Base-by-base conservation (phyloP, 805 yeast genomes). In the Wickerhamiella australiensis region DNA sequence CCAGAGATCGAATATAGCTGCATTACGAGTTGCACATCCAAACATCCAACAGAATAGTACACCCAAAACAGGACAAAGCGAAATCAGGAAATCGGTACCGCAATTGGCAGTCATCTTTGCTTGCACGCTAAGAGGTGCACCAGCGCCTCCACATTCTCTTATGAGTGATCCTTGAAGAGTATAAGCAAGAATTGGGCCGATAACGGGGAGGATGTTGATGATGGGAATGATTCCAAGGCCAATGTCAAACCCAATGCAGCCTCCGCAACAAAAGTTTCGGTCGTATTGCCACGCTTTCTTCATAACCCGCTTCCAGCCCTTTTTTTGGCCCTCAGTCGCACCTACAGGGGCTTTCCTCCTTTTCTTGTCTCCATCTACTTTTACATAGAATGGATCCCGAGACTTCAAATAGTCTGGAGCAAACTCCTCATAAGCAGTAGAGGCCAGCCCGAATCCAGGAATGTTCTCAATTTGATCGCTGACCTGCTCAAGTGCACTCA, bases 181-280 rank as follows among this genome's bases (percentile, higher is more conserved):
- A 63, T 82, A 90, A 87, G 86, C 85, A 49, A 79, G 58, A 3
- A 79, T 54, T 0, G 96, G 95, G 0, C 97, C 97, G n/a, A 90
- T 64, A 0, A 76, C 82, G 0, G 97, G 97, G 8, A 90, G 50
- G 7, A 85, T 65, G 1, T 81, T 73, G 36, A 80, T 72, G 12
- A 87, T 47, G 1, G 95, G 92, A 1, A 82, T 90, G 59, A 81
- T 64, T 0, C 96, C 96, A 17, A 83, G 57, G 1, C 92, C 90
- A 55, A 85, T 73, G 65, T 79, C 87, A 42, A 59, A 56, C 15
- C 58, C 71, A 80, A 80, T 54, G 27, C 88, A 80, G 15, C 38
- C 38, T 0, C 95, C 95, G 62, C 83, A 70, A 43, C 61, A 59
- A 58, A 85, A 76, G 61, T 94, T 85, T 56, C 75, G 74, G 62